Evolutionary conservation across 495 filamentous ascomycete species (phyloP), one percentile per base, ranked within the genome.

Genomic region (Hypoxylon lenormandii): DNA sequence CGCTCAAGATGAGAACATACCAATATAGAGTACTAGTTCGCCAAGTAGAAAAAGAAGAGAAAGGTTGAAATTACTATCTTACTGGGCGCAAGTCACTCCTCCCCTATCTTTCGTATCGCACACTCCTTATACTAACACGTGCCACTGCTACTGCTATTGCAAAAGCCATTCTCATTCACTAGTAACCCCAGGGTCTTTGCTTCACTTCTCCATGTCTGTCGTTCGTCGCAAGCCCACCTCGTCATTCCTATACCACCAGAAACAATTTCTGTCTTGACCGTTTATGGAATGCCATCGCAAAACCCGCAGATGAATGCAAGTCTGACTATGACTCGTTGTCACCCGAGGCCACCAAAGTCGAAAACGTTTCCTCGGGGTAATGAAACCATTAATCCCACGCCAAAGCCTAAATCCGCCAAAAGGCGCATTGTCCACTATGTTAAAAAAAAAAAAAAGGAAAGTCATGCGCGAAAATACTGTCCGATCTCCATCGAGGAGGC

Each of bases 31-130:
- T 3, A 33, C 3, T 33, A 33, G 1, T 33, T 4, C 30, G 6
- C 1, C 2, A 10, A 26, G 6, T 15, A 19, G 43, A 42, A 11
- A 52, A 56, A 36, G 49, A 68, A 68, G 30, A 26, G 36, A 53
- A 60, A 60, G 47, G 36, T 69, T 38, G 62, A 70, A 70, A 71
- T 71, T 71, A 71, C 68, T 66, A 66, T 62, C 68, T 30, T 71
- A 66, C 62, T 61, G 66, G 50, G 15, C 33, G 53, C 57, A 60
- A 62, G 23, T 40, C 56, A 18, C 49, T 22, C 45, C 57, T 43
- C 50, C 33, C 5, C 36, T 47, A 16, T 36, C 23, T 22, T 37
- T 18, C 30, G 23, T 16, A 53, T 46, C 38, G 36, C 38, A 53
- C 37, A 23, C 21, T 48, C 38, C 13, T 42, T 18, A 13, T 49